Conservation (phyloP, 83 land plant genomes). For the Picea engelmannii region DNA sequence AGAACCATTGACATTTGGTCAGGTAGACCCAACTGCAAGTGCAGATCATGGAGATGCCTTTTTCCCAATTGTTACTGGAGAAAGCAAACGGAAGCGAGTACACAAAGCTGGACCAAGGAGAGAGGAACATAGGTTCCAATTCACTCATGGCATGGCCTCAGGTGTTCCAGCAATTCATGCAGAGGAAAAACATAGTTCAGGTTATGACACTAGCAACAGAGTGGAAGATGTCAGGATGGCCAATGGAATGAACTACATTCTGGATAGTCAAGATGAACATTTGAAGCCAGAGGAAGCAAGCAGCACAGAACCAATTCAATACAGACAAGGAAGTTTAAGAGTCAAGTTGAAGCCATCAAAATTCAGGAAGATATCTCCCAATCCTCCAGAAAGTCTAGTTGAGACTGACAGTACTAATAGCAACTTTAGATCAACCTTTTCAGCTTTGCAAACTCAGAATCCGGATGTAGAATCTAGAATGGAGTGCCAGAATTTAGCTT, state of each 20-base stretch:
- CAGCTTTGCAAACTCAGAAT: neutral
- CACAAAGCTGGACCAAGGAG: neutral
- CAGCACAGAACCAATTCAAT: constrained; percentile 8
- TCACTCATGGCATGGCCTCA: neutral
- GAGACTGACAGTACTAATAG: neutral
- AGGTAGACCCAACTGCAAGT: neutral
- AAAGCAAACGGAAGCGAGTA: constrained; percentile 8
- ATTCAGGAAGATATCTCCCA: constrained; percentile 2
- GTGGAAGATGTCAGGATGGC: neutral
- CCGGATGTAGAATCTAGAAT: neutral
- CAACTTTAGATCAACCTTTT: neutral
- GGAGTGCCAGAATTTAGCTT: neutral
- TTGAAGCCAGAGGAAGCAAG: constrained; percentile 5
- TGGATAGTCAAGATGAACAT: neutral
- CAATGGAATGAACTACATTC: neutral
- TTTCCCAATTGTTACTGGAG: neutral
- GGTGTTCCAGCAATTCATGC: neutral
- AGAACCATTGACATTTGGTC: neutral
- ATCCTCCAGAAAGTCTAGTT: neutral
- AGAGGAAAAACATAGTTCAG: neutral
- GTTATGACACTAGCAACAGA: neutral
- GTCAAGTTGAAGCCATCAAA: constrained; percentile 17
- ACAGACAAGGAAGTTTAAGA: constrained; percentile 12
- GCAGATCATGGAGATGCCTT: neutral
- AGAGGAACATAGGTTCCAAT: neutral